phyloP scores from a whole-genome alignment of 176 grass and related monocot genomes.

The Avena sativa region DNA sequence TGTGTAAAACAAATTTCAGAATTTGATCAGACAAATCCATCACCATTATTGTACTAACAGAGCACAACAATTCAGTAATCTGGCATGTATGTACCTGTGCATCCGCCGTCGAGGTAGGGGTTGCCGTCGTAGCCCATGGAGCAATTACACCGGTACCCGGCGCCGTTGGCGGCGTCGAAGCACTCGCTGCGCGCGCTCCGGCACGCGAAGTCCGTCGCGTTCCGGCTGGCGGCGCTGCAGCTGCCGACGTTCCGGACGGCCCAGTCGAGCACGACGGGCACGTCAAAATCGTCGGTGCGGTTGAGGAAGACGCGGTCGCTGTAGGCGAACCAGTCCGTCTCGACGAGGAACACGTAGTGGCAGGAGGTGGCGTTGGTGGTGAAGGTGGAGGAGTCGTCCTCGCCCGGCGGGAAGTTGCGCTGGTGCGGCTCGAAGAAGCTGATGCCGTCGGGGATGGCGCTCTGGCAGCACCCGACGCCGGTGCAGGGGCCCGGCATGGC shows the following conservation, averaged over 20 bases:
- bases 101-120: slow-evolving; percentile 64
- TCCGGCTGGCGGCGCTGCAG: slow-evolving; percentile 35
- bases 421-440: neutral
- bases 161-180: neutral
- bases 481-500: slow-evolving; percentile 35
- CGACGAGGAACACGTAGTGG: slow-evolving; percentile 50
- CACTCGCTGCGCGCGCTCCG: slow-evolving; percentile 5
- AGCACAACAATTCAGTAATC: neutral
- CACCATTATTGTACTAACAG: neutral
- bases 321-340: slow-evolving; percentile 34
- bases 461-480: slow-evolving; percentile 64
- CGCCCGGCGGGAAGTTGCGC: neutral
- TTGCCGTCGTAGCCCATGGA: slow-evolving; percentile 33
- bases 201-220: slow-evolving; percentile 55
- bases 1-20: neutral
- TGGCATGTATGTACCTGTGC: slow-evolving; percentile 42
- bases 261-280: slow-evolving; percentile 67
- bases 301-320: slow-evolving; percentile 3
- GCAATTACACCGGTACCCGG: neutral
- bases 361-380: slow-evolving; percentile 11
- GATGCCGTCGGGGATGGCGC: neutral
- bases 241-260: slow-evolving; percentile 46
- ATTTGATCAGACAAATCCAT: neutral
- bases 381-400: neutral
- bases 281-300: slow-evolving; percentile 40